Percentiles rank a stretch among this genome's conserved stretches.
phyloP scores from a whole-genome alignment of 1,284 basidiomycete species.

The Leccinum griseonigrum region DNA sequence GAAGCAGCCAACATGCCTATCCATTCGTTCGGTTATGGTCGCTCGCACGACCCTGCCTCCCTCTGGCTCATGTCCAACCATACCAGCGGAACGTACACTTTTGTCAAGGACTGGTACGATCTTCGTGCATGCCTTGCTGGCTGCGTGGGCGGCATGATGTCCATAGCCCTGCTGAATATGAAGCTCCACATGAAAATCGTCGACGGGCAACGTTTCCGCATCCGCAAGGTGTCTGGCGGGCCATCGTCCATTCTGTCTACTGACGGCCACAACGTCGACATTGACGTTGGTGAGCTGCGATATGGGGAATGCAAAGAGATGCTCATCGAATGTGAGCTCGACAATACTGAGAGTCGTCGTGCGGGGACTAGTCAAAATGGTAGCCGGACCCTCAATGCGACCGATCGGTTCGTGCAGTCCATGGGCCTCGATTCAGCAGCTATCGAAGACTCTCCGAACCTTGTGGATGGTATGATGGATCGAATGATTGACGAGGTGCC shows the following conservation, averaged over 20 bases:
- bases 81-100: constrained; percentile 95
- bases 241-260: constrained; percentile 79
- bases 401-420: constrained; percentile 77
- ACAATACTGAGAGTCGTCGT: constrained; percentile 62
- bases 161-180: constrained; percentile 85
- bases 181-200: constrained; percentile 90
- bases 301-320: constrained; percentile 94
- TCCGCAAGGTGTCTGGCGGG: constrained; percentile 88
- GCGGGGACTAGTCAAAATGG: constrained; percentile 20
- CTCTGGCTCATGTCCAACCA: constrained; percentile 99
- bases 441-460: constrained; percentile 68
- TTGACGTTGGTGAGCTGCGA: constrained; percentile 90
- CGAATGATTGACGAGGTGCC: constrained; percentile 92
- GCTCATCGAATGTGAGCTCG: constrained; percentile 89
- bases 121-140: constrained; percentile 87
- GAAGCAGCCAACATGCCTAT: constrained; percentile 96
- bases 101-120: constrained; percentile 95
- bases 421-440: constrained; percentile 74
- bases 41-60: constrained; percentile 95
- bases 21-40: constrained; percentile 95
- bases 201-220: constrained; percentile 79
- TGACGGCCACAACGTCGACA: constrained; percentile 90
- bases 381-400: constrained; percentile 56
- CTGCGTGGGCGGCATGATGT: constrained; percentile 92
- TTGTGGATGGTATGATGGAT: constrained; percentile 84